Conservation (phyloP, 2,329 filamentous ascomycete genomes). For the Aspergillus novofumigatus region DNA sequence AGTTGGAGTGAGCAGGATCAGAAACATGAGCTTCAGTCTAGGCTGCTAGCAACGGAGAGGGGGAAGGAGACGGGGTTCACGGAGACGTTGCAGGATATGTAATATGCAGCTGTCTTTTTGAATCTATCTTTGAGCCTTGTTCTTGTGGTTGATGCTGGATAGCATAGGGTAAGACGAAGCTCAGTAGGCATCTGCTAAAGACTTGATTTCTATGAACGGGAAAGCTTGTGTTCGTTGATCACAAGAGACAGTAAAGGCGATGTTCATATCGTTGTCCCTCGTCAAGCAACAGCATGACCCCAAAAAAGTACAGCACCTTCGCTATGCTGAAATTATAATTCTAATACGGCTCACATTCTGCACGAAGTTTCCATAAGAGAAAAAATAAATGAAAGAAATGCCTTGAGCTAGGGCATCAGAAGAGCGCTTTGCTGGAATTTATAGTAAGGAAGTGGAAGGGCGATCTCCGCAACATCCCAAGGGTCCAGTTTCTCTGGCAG, state of each 20-base stretch:
- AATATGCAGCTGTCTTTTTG: not conserved
- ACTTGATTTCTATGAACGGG: not conserved
- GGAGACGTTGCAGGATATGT: slow-evolving; percentile 42
- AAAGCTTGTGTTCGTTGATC: not conserved
- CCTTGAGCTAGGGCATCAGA: not conserved
- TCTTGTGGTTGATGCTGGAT: not conserved
- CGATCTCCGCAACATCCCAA: not conserved
- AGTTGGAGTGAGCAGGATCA: slow-evolving; percentile 48
- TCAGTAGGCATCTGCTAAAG: not conserved
- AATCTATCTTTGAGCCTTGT: not conserved
- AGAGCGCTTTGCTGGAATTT: not conserved
- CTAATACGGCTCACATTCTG: not conserved
- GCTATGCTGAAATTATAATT: not conserved
- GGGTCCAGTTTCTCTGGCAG: not conserved
- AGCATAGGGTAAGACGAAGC: not conserved
- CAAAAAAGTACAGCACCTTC: not conserved
- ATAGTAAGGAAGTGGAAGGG: not conserved
- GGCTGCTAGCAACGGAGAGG: slow-evolving; percentile 29
- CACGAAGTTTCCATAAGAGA: not conserved
- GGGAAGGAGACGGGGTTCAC: slow-evolving; percentile 56
- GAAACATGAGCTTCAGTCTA: slow-evolving; percentile 53
- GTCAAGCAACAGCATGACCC: not conserved
- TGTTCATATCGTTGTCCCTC: not conserved
- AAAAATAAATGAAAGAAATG: not conserved
- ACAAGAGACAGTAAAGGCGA: not conserved